A percentile compares a stretch with the other conserved stretches of the same genome.
Evolutionary conservation across 768 basidiomycete genomes (phyloP).

Genomic region (Daedaleopsis nitida): DNA sequence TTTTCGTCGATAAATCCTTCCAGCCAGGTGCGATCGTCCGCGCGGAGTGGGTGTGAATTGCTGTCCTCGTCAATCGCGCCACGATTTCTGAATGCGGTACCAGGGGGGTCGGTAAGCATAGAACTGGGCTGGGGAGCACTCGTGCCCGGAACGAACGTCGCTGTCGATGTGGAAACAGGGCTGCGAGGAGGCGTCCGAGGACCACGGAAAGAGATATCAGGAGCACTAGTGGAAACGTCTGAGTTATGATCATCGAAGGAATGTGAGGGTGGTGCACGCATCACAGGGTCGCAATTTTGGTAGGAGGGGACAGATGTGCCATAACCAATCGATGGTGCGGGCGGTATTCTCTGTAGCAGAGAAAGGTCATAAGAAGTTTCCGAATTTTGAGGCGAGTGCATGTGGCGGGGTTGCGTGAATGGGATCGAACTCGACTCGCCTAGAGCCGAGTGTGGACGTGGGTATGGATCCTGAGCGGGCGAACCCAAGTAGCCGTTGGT

Average conservation of each 20-base stretch:
- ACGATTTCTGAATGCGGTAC: conserved; percentile 10
- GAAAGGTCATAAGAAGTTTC: conserved; percentile 6
- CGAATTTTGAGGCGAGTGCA: conserved; percentile 16
- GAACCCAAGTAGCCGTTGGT: conserved; percentile 28
- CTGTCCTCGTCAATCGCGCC: conserved; percentile 15
- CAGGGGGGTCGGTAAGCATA: conserved; percentile 5
- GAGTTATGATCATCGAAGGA: conserved; percentile 5
- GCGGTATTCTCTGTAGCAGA: not conserved
- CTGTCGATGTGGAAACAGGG: conserved; percentile 52
- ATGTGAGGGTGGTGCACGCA: not conserved
- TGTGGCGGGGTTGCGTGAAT: conserved; percentile 11
- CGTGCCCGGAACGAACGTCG: conserved; percentile 37
- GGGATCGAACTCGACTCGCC: conserved; percentile 46
- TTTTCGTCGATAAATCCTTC: conserved; percentile 24
- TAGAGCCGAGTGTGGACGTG: conserved; percentile 65
- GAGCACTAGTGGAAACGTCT: not conserved
- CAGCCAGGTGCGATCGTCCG: conserved; percentile 16
- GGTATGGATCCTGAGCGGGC: conserved; percentile 53
- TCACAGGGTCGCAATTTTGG: conserved; percentile 5
- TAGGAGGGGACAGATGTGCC: conserved; percentile 10
- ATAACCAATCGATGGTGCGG: conserved; percentile 1
- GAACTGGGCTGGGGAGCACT: conserved; percentile 21
- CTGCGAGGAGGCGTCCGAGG: conserved; percentile 57
- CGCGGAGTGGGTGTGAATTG: conserved; percentile 8
- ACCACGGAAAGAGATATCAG: conserved; percentile 7